Percentiles rank a stretch among this genome's conserved stretches.
These are phyloP conservation scores for Scutellaria galericulata DNA, from an alignment of 257 asterid genomes.

Conservation along the genomic window DNA sequence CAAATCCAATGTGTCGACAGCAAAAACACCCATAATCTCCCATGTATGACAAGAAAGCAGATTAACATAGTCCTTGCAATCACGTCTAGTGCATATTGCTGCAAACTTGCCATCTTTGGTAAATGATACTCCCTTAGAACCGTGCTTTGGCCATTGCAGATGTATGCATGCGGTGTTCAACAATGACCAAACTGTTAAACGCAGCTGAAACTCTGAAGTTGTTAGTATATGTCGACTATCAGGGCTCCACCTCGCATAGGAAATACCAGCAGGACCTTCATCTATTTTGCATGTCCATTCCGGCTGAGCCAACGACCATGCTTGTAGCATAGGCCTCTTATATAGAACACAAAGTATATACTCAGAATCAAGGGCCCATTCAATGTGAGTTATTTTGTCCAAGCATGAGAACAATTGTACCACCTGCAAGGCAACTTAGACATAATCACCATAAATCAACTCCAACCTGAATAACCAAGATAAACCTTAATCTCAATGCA, in stretches of 20 bases:
- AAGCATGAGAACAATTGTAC: constrained; percentile 90
- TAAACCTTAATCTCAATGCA: constrained; percentile 7
- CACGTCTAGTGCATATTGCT: constrained; percentile 97
- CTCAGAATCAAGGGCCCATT: constrained; percentile 97
- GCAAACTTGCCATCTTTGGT: constrained; percentile 96
- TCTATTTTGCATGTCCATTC: constrained; percentile 99
- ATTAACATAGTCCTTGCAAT: constrained; percentile 96
- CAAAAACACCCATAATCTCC: constrained; percentile 96
- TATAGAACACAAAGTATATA: constrained; percentile 91
- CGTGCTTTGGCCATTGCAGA: constrained; percentile 96
- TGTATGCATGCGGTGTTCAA: constrained; percentile 94
- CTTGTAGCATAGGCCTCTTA: constrained; percentile 96
- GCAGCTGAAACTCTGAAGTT: constrained; percentile 90
- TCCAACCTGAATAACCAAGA: constrained; percentile 28
- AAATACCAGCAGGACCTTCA: constrained; percentile 95
- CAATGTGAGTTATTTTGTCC: constrained; percentile 91
- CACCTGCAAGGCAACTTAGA: constrained; percentile 54
- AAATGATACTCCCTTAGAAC: constrained; percentile 93
- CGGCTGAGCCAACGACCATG: constrained; percentile 94
- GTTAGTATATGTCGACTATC: constrained; percentile 99
- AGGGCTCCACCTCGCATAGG: constrained; percentile 99
- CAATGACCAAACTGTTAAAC: constrained; percentile 95
- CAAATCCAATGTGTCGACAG: constrained; percentile 95
- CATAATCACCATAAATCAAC: constrained; percentile 25
- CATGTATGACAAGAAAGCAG: constrained; percentile 85